Conservation (phyloP, 2,329 filamentous ascomycete genomes). For the Aspergillus chevalieri region DNA sequence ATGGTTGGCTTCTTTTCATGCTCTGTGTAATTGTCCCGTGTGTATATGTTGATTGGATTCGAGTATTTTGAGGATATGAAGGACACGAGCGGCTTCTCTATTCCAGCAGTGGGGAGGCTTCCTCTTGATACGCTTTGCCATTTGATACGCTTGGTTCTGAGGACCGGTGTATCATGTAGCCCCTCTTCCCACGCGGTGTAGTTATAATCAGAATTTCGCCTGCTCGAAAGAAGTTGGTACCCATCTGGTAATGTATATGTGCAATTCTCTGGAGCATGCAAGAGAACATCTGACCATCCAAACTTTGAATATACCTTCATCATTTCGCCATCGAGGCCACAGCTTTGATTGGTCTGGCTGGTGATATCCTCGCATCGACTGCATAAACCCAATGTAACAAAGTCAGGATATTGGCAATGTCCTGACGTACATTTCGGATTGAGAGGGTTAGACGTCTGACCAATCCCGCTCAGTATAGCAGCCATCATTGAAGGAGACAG, state of each 20-base stretch:
- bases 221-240: background rate
- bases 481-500: background rate
- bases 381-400: conserved; percentile 13
- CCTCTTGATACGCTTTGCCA: no score
- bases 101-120: background rate
- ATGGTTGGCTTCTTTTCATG: conserved; percentile 2
- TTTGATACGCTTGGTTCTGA: no score
- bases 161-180: background rate
- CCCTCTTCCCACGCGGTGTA: background rate
- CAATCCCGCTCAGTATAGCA: conserved; percentile 3
- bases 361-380: conserved; percentile 13
- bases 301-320: background rate
- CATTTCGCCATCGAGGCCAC: background rate
- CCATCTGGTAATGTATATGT: conserved; percentile 2
- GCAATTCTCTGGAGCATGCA: conserved; percentile 1
- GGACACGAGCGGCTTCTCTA: background rate
- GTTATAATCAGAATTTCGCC: no score
- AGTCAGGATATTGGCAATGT: conserved; percentile 7
- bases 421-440: conserved; percentile 6
- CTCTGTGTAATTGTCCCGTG: conserved; percentile 3
- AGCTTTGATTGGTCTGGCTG: conserved; percentile 3
- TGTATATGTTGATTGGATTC: background rate
- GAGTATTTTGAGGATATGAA: background rate
- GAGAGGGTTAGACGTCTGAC: background rate
- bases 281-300: no score